Evolutionary conservation across 2,329 filamentous ascomycete species (phyloP).

Genomic region (Cordyceps cateniannulata): DNA sequence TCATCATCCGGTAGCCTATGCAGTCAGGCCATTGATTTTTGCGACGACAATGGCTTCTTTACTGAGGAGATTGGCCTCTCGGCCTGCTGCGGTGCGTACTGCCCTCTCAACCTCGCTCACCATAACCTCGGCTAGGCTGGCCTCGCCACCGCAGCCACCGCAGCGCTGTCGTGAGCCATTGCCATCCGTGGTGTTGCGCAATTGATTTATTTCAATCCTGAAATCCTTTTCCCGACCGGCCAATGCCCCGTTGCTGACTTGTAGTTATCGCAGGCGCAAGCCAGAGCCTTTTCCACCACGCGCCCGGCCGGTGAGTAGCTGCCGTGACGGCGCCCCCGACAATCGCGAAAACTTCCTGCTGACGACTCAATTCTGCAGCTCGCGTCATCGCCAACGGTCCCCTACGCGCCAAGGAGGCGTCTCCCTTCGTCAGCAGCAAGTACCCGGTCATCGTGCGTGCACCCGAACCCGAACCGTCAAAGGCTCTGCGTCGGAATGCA

Average conservation of each 20-base stretch:
- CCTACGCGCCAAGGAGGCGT: conserved; percentile 88
- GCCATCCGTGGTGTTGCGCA: neutral
- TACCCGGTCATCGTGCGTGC: conserved; percentile 84
- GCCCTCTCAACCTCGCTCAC: conserved; percentile 14
- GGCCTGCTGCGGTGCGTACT: conserved; percentile 49
- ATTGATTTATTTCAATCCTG: neutral
- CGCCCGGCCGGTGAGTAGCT: conserved; percentile 62
- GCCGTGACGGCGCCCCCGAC: conserved; percentile 13
- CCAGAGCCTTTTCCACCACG: conserved; percentile 81
- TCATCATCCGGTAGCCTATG: conserved; percentile 21
- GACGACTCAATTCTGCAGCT: conserved; percentile 41
- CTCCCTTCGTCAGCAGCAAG: conserved; percentile 77
- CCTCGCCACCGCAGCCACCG: neutral
- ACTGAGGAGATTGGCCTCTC: conserved; percentile 53
- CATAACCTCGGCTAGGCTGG: conserved; percentile 15
- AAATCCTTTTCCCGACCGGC: conserved; percentile 11
- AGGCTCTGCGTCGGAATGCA: neutral
- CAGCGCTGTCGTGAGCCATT: neutral
- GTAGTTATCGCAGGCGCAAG: conserved; percentile 33
- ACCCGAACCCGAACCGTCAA: neutral
- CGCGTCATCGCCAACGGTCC: conserved; percentile 81
- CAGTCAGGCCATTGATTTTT: conserved; percentile 24
- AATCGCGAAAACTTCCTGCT: neutral
- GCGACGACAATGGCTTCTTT: conserved; percentile 50
- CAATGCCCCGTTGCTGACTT: neutral